Evolutionary conservation across 306 rosid species (phyloP).

Genomic region (Pueraria montana): DNA sequence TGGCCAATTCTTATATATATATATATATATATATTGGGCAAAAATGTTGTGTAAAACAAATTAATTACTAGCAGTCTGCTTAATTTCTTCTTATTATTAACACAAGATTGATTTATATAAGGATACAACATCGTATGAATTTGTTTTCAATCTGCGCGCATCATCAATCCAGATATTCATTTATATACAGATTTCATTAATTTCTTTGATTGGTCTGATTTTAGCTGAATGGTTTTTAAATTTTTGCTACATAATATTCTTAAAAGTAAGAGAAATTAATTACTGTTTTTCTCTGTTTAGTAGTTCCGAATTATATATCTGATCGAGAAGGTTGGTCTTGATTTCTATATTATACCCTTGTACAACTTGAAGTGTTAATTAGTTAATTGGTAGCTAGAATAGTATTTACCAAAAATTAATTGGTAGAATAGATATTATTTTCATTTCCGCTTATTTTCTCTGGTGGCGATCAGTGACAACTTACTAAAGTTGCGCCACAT

Average conservation of each 20-base stretch:
- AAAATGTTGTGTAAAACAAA: too few species aligned
- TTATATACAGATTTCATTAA: not conserved
- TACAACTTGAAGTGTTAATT: not conserved
- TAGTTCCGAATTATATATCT: not conserved
- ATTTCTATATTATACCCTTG: not conserved
- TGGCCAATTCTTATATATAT: too few species aligned
- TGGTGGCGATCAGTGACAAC: constrained; percentile 24
- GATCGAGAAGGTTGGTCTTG: constrained; percentile 4
- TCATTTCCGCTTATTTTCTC: not conserved
- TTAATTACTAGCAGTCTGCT: too few species aligned
- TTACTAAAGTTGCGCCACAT: constrained; percentile 35
- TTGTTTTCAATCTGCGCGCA: not conserved
- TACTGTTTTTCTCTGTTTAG: too few species aligned
- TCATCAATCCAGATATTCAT: not conserved
- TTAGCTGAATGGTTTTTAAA: not conserved
- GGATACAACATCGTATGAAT: not conserved
- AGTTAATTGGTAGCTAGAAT: not conserved
- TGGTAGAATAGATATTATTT: not conserved
- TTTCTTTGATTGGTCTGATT: not conserved
- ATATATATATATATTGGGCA: too few species aligned
- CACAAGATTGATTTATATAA: constrained; percentile 22
- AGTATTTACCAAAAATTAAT: too few species aligned
- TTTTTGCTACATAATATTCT: not conserved
- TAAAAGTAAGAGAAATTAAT: not conserved
- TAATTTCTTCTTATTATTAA: not conserved